Conservation (phyloP, 2,329 filamentous ascomycete genomes). For the Botrytis galanthina region DNA sequence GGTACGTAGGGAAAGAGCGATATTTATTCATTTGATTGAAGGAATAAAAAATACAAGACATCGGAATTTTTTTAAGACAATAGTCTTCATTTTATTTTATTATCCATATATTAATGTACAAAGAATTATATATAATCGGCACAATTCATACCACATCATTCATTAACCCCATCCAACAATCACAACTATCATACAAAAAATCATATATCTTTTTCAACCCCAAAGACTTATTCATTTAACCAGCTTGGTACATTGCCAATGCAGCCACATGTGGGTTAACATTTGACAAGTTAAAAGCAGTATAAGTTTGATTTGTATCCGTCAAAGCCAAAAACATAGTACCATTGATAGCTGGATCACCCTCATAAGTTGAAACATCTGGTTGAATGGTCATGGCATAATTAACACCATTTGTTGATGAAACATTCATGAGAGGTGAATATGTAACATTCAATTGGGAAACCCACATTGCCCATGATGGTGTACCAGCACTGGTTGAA, state of each 20-base stretch:
- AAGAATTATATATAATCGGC: not conserved
- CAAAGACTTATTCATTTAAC: slow-evolving; percentile 46
- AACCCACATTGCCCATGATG: slow-evolving; percentile 72
- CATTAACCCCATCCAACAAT: not conserved
- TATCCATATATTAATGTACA: not conserved
- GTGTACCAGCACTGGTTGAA: slow-evolving; percentile 53
- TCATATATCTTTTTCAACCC: not conserved
- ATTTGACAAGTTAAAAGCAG: slow-evolving; percentile 71
- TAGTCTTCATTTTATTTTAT: not conserved
- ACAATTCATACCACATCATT: not conserved
- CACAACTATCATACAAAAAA: not conserved
- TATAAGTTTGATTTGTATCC: slow-evolving; percentile 64
- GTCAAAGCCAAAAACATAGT: slow-evolving; percentile 80
- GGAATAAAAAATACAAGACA: too few relatives aligned
- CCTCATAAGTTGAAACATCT: slow-evolving; percentile 62
- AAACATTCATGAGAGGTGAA: slow-evolving; percentile 55
- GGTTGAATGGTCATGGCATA: slow-evolving; percentile 64
- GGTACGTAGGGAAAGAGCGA: too few relatives aligned
- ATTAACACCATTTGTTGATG: slow-evolving; percentile 38
- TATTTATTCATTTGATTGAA: too few relatives aligned
- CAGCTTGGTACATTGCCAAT: slow-evolving; percentile 73
- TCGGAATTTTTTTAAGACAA: not conserved
- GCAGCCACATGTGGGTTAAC: slow-evolving; percentile 77
- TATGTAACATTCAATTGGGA: slow-evolving; percentile 75
- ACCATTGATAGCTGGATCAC: slow-evolving; percentile 61